These are phyloP conservation scores for Exophiala aquamarina DNA, from an alignment of 2,329 filamentous ascomycete genomes.

Conservation along the genomic window DNA sequence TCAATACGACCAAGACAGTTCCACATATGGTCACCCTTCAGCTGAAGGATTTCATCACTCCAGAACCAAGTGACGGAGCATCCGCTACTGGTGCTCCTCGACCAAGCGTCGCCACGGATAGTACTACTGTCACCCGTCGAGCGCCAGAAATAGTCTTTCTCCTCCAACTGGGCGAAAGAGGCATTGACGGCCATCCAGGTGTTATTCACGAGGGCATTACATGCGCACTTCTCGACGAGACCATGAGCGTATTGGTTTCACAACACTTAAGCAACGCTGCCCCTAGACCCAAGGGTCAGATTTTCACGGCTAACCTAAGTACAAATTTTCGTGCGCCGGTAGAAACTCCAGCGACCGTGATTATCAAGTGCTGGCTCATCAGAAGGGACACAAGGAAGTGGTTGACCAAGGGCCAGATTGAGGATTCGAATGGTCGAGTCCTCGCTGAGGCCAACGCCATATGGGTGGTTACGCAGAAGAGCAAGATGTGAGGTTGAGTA, in stretches of 20 bases:
- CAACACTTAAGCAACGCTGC: constrained; percentile 20
- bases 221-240: constrained; percentile 42
- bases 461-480: constrained; percentile 7
- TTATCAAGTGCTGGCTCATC: constrained; percentile 14
- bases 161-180: constrained; percentile 34
- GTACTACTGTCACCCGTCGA: constrained; percentile 2
- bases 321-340: constrained; percentile 15
- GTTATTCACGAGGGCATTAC: constrained; percentile 41
- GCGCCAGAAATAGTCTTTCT: constrained; percentile 37
- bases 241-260: constrained; percentile 39
- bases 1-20: constrained; percentile 39
- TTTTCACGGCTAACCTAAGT: constrained; percentile 16
- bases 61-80: constrained; percentile 1
- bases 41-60: constrained; percentile 28
- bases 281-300: background rate
- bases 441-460: constrained; percentile 16
- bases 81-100: constrained; percentile 15
- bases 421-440: constrained; percentile 11
- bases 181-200: constrained; percentile 37
- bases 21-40: constrained; percentile 39
- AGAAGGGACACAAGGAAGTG: constrained; percentile 13
- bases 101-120: background rate
- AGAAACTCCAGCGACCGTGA: constrained; percentile 4
- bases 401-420: constrained; percentile 12
- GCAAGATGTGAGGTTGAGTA: background rate